phyloP scores from a whole-genome alignment of 768 basidiomycete species.

The Kwoniella sp. region DNA sequence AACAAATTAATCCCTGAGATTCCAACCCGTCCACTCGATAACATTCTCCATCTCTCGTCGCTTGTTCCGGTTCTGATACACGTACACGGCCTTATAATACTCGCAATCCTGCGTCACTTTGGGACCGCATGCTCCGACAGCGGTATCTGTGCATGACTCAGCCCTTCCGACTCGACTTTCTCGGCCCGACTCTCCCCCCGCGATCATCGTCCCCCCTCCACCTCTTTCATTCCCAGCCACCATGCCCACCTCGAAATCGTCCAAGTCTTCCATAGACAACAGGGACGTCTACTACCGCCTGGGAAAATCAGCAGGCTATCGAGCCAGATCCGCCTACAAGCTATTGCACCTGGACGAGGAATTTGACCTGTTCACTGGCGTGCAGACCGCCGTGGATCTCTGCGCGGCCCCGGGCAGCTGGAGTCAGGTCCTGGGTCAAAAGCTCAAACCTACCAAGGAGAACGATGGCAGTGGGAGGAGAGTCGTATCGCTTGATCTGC shows the following conservation, averaged over 20 bases:
- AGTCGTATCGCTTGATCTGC: constrained; percentile 44
- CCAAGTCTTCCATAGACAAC: constrained; percentile 46
- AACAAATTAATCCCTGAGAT: no score
- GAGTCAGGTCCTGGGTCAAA: constrained; percentile 51
- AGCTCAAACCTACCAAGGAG: constrained; percentile 31
- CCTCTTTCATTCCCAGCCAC: no score
- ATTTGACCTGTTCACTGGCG: constrained; percentile 46
- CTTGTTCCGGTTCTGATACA: no score
- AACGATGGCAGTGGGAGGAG: constrained; percentile 11
- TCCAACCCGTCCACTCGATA: no score
- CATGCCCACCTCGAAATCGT: constrained; percentile 46
- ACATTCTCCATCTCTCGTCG: no score
- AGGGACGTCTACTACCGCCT: constrained; percentile 49
- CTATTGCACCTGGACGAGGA: constrained; percentile 49
- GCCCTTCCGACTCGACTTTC: no score
- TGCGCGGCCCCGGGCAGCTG: constrained; percentile 51
- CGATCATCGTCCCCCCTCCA: no score
- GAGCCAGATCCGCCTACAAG: constrained; percentile 49
- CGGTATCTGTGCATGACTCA: no score
- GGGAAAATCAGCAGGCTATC: constrained; percentile 44
- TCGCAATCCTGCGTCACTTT: no score
- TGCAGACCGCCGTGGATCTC: constrained; percentile 47
- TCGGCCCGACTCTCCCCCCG: no score
- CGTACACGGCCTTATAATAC: no score
- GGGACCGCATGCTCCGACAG: no score